A percentile compares a stretch with the other conserved stretches of the same genome.
phyloP scores from a whole-genome alignment of 2,329 filamentous ascomycete species.

The Fusarium austroafricanum region DNA sequence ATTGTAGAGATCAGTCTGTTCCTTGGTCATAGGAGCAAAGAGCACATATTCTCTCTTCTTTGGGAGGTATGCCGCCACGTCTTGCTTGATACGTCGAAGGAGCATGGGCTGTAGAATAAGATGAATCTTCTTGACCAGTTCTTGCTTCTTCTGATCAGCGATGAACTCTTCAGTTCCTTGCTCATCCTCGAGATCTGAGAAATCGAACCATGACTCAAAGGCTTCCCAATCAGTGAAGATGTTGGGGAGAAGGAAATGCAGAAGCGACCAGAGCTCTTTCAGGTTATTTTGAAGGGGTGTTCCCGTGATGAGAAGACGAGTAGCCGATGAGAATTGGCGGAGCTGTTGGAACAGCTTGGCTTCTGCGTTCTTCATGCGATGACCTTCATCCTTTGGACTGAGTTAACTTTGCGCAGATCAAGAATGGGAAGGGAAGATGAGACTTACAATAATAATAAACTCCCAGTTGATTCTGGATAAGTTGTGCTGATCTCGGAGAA shows the following conservation, averaged over 20 bases:
- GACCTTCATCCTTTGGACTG: slow-evolving; percentile 80
- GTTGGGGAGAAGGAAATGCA: slow-evolving; percentile 92
- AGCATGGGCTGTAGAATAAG: slow-evolving; percentile 92
- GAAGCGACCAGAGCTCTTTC: slow-evolving; percentile 91
- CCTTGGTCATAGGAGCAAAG: slow-evolving; percentile 89
- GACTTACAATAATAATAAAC: slow-evolving; percentile 89
- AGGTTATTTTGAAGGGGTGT: slow-evolving; percentile 97
- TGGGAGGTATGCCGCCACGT: slow-evolving; percentile 90
- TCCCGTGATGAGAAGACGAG: slow-evolving; percentile 90
- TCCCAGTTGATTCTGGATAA: slow-evolving; percentile 91
- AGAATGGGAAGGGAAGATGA: fast-evolving
- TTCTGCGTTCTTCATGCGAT: slow-evolving; percentile 96
- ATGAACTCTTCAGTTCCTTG: slow-evolving; percentile 82
- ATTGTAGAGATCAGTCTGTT: slow-evolving; percentile 91
- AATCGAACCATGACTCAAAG: slow-evolving; percentile 97
- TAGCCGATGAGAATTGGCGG: slow-evolving; percentile 88
- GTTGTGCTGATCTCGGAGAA: slow-evolving; percentile 86
- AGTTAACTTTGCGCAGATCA: slow-evolving; percentile 33
- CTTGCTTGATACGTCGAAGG: slow-evolving; percentile 87
- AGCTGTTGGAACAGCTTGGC: slow-evolving; percentile 91
- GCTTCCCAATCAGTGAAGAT: slow-evolving; percentile 94
- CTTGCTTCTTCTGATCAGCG: slow-evolving; percentile 73
- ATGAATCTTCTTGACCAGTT: slow-evolving; percentile 79
- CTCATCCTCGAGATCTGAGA: slow-evolving; percentile 89
- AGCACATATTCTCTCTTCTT: slow-evolving; percentile 97